Conservation (phyloP, 2,329 filamentous ascomycete species). For the Fusarium compactum region DNA sequence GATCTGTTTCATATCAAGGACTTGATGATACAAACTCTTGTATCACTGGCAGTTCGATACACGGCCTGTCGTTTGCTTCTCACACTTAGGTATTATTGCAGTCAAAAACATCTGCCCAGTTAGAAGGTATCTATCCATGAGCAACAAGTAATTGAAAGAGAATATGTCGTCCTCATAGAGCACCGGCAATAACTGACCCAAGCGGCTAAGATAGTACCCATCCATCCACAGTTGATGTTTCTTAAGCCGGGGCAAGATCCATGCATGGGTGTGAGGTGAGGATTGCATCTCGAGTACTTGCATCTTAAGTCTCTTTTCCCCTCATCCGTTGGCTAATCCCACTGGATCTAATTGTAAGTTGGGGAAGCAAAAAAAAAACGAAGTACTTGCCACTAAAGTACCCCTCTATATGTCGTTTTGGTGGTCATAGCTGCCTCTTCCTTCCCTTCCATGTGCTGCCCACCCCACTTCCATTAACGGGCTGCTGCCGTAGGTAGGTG, state of each 20-base stretch:
- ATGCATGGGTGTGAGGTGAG: slow-evolving; percentile 27
- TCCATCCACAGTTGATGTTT: slow-evolving; percentile 13
- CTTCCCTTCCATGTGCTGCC: slow-evolving; percentile 36
- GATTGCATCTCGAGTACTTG: slow-evolving; percentile 31
- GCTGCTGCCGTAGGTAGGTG: slow-evolving; percentile 18
- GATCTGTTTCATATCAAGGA: neutral
- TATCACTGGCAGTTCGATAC: neutral
- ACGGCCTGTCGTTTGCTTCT: neutral
- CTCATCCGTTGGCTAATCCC: neutral
- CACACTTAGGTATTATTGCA: neutral
- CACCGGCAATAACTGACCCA: neutral
- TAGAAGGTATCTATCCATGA: neutral
- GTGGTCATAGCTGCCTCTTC: slow-evolving; percentile 23
- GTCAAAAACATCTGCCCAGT: neutral
- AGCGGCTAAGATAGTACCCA: slow-evolving; percentile 10
- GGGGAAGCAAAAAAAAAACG: slow-evolving; percentile 5
- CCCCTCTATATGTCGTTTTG: slow-evolving; percentile 1
- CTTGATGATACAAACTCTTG: neutral
- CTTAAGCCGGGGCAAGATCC: slow-evolving; percentile 17
- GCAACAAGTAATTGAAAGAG: neutral
- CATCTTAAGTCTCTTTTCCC: slow-evolving; percentile 8
- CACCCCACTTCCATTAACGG: slow-evolving; percentile 15
- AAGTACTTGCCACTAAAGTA: slow-evolving; percentile 12
- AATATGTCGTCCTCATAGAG: neutral
- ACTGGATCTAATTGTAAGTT: neutral